Percentiles rank a stretch among this genome's conserved stretches.
Conservation (phyloP, 805 yeast genomes). For the Starmerella vitae region DNA sequence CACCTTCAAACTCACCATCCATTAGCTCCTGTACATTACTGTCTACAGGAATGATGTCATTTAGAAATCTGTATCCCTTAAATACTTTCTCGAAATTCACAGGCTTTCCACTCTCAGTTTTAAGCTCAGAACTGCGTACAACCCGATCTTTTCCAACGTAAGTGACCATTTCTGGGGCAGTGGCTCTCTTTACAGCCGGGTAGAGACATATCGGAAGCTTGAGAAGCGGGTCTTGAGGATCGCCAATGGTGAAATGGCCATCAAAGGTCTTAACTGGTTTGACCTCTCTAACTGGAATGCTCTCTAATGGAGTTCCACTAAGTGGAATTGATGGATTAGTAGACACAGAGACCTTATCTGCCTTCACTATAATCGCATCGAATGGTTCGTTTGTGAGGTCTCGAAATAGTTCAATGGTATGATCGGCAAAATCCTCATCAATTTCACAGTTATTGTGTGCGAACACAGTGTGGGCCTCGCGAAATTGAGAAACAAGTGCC, state of each 20-base stretch:
- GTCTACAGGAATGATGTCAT: slow-evolving; percentile 9
- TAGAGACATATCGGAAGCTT: slow-evolving; percentile 4
- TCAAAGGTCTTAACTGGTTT: slow-evolving; percentile 8
- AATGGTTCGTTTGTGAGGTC: too few relatives aligned
- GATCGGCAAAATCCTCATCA: too few relatives aligned
- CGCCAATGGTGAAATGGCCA: slow-evolving; percentile 15
- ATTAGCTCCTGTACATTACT: slow-evolving; percentile 9
- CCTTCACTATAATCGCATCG: not conserved
- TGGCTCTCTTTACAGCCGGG: slow-evolving; percentile 9
- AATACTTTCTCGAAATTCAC: slow-evolving; percentile 4
- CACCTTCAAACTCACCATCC: slow-evolving; percentile 18
- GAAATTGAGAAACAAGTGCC: not conserved
- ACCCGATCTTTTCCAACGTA: slow-evolving; percentile 3
- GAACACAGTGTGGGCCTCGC: too few relatives aligned
- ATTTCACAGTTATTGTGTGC: too few relatives aligned
- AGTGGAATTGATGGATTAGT: not conserved
- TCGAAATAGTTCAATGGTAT: too few relatives aligned
- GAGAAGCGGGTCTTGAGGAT: slow-evolving; percentile 10
- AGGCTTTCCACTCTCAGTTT: slow-evolving; percentile 7
- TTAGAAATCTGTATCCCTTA: slow-evolving; percentile 12
- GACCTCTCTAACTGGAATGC: slow-evolving; percentile 1
- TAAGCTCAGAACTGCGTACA: slow-evolving; percentile 8
- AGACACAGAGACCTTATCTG: not conserved
- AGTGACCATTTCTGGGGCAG: slow-evolving; percentile 1
- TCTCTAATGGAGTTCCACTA: not conserved